Base-by-base conservation (phyloP, 2,329 filamentous ascomycete species). In the Cladosporium sp. region DNA sequence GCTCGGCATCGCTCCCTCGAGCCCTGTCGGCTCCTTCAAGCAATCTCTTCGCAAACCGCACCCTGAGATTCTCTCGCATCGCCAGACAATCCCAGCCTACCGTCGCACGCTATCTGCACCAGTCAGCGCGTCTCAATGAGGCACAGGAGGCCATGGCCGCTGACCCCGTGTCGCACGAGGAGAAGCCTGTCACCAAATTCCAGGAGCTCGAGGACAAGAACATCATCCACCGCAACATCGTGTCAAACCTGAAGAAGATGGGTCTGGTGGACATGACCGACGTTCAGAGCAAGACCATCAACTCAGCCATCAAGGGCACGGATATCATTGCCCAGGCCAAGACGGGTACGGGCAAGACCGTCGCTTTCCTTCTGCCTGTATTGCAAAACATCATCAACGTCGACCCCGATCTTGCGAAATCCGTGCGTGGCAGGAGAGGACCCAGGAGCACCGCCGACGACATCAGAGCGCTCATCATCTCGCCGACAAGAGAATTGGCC, bases 301-400 rank as follows among this genome's bases (percentile, higher is more conserved):
- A 82, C 53, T 79, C 88, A 50, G 88, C 87, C 3, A 73, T 97
- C 36, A 81, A 83, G 57, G 91, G 93, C 18, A 80, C 77, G 53
- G 92, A 96, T 68, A 77, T 95, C 49, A 69, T 97, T 58, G 93
- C 92, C 40, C 93, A 97, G 73, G 93, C 93, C 53, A 95, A 88
- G 72, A 98, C 93, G 7, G 93, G 93, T 66, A 97, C 93, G 3
- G 93, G 93, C 66, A 98, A 98, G 73, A 98, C 93, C 0, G 73
- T 97, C 51, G 93, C 88, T 30, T 98, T 97, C 75, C 77, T 98
- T 19, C 72, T 97, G 6, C 93, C 93, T 43, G 75, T 90, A 7
- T 72, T 97, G 46, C 88, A 96, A 67, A 84, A 83, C 53, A 86
- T 95, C 63, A 73, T 95, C 53, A 67, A 71, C 16, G 71, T 76